Conservation (phyloP, 306 rosid genomes). For the Arachis stenosperma region DNA sequence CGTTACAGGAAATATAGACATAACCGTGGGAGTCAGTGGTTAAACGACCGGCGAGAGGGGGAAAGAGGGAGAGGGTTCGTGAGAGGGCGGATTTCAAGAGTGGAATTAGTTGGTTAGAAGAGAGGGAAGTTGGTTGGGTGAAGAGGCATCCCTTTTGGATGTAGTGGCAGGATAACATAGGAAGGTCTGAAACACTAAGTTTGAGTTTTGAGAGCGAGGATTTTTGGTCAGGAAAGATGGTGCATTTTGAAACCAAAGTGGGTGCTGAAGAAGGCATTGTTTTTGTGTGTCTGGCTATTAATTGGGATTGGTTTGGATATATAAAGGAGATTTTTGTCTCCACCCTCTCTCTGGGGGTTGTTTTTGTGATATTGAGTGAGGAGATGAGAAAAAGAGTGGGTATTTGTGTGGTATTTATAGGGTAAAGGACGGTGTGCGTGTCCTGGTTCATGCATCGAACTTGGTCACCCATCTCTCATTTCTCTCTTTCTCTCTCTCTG, state of each 20-base stretch:
- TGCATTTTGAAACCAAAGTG: slow-evolving; percentile 57
- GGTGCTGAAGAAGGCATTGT: slow-evolving; percentile 48
- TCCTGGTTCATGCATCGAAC: slow-evolving; percentile 27
- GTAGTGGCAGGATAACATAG: slow-evolving; percentile 92
- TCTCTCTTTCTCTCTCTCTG: no score
- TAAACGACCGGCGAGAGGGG: slow-evolving; percentile 88
- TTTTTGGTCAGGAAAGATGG: slow-evolving; percentile 59
- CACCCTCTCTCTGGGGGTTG: background rate
- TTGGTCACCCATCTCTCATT: no score
- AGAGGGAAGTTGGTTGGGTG: slow-evolving; percentile 51
- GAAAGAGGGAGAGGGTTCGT: slow-evolving; percentile 67
- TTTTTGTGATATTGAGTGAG: slow-evolving; percentile 25
- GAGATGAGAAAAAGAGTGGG: background rate
- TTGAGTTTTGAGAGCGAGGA: slow-evolving; percentile 59
- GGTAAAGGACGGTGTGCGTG: background rate
- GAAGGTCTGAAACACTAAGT: slow-evolving; percentile 92
- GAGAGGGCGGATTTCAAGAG: slow-evolving; percentile 62
- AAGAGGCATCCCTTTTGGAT: slow-evolving; percentile 93
- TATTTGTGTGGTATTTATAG: slow-evolving; percentile 28
- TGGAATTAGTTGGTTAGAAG: slow-evolving; percentile 40
- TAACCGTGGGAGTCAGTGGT: slow-evolving; percentile 60
- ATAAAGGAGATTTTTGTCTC: slow-evolving; percentile 27
- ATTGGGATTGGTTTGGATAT: background rate
- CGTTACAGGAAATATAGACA: slow-evolving; percentile 70
- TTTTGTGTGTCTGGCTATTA: slow-evolving; percentile 16